Conservation (phyloP, 305 asterid genomes). For the Nicotiana rustica region DNA sequence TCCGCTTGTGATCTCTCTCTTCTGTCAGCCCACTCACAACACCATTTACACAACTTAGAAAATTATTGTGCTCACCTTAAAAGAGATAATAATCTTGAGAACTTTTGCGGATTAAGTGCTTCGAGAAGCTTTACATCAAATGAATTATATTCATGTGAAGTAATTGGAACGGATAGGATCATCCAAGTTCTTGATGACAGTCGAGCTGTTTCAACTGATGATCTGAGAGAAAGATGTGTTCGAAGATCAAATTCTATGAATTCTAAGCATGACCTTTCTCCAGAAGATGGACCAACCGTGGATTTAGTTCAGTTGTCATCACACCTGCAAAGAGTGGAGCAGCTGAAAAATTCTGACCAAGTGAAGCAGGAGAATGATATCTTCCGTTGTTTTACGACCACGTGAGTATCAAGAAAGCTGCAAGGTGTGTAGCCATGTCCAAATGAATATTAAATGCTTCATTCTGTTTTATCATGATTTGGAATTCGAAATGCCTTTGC, state of each 20-base stretch:
- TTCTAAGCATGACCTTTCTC: constrained; percentile 28
- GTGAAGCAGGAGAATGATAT: constrained; percentile 47
- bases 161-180: not conserved
- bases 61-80: constrained; percentile 8
- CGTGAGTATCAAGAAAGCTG: constrained; percentile 25
- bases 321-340: constrained; percentile 57
- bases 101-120: not conserved
- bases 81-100: constrained; percentile 26
- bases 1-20: constrained; percentile 68
- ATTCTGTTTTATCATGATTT: not conserved
- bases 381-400: constrained; percentile 37
- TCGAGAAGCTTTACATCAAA: constrained; percentile 27
- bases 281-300: constrained; percentile 37
- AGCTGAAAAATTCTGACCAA: constrained; percentile 46
- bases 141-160: constrained; percentile 18
- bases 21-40: constrained; percentile 60
- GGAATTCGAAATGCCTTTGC: not conserved
- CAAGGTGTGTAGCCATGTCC: not conserved
- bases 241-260: constrained; percentile 20
- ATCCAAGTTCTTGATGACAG: not conserved
- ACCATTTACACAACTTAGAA: constrained; percentile 29
- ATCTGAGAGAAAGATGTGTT: constrained; percentile 1
- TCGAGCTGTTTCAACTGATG: not conserved
- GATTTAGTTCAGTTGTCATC: constrained; percentile 53
- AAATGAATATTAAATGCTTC: not conserved